Evolutionary conservation across 2,329 filamentous ascomycete species (phyloP), one percentile per base, ranked within the genome.

Genomic region (Zymoseptoria crescenta): DNA sequence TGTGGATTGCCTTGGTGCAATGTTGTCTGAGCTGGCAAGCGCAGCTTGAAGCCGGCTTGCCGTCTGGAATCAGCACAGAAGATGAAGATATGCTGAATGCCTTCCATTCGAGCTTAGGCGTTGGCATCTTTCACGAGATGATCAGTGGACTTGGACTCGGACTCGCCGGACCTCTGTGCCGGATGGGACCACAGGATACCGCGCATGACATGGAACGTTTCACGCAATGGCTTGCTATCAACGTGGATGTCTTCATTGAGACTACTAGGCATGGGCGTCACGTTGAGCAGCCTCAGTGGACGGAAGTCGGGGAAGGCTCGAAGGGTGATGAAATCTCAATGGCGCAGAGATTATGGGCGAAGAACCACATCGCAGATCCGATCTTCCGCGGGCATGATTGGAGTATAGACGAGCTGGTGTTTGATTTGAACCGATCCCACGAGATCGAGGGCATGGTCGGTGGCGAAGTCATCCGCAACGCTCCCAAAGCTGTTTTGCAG

Each of bases 1-100:
- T 58, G 16, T 56, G 52, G 56, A 56, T 60, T 8, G 56, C 49
- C 50, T 20, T 57, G 49, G 24, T 50, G 19, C 49, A n/a, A n/a
- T n/a, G n/a, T n/a, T n/a, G n/a, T n/a, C n/a, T n/a, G n/a, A n/a
- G n/a, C n/a, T n/a, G n/a, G n/a, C n/a, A n/a, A 50, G 49, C 49
- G 49, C 49, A n/a, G 49, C 49, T 21, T 50, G 19, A n/a, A 50
- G n/a, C n/a, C n/a, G n/a, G 9, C 35, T 41, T 8, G 16, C 35
- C 4, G 16, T 16, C 16, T 9, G 10, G 10, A 41, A 2, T 13
- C 6, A 41, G 35, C 35, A 41, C 10, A 9, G 16, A 41, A 41
- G 49, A 50, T 10, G 49, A 20, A 1, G n/a, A 21, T 8, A 8
- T n/a, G 49, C 49, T 50, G 3, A 27, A 9, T n/a, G 10, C 19